Evolutionary conservation across 768 basidiomycete species (phyloP).

Genomic region (Pulveroboletus sp.): DNA sequence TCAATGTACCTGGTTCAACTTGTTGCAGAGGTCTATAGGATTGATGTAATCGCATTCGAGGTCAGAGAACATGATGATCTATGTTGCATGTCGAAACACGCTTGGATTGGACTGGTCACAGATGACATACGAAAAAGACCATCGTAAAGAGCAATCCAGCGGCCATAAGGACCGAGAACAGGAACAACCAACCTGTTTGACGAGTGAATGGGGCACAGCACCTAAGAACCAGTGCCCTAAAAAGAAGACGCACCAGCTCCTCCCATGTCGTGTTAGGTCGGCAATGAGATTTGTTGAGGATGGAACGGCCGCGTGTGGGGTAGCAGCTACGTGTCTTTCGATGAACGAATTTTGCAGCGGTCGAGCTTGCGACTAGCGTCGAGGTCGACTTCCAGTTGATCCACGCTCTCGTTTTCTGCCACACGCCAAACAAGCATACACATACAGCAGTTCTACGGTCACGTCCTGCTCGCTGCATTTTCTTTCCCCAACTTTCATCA

Average conservation of each 20-base stretch:
- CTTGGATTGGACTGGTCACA: neutral
- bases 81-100: constrained; percentile 1
- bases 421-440: constrained; percentile 26
- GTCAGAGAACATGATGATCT: constrained; percentile 99
- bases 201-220: neutral
- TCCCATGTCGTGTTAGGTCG: constrained; percentile 31
- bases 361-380: neutral
- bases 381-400: neutral
- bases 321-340: neutral
- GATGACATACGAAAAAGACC: constrained; percentile 91
- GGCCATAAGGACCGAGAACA: constrained; percentile 93
- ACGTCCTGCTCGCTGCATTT: neutral
- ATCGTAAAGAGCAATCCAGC: constrained; percentile 95
- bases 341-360: neutral
- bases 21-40: constrained; percentile 99
- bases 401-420: constrained; percentile 27
- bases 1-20: constrained; percentile 83
- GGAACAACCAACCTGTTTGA: constrained; percentile 87
- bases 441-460: constrained; percentile 10
- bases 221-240: neutral
- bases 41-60: constrained; percentile 99
- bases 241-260: constrained; percentile 36
- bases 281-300: neutral
- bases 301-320: neutral
- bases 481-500: constrained; percentile 11